phyloP scores from a whole-genome alignment of 2,329 filamentous ascomycete genomes.

The Aspergillus candidus region DNA sequence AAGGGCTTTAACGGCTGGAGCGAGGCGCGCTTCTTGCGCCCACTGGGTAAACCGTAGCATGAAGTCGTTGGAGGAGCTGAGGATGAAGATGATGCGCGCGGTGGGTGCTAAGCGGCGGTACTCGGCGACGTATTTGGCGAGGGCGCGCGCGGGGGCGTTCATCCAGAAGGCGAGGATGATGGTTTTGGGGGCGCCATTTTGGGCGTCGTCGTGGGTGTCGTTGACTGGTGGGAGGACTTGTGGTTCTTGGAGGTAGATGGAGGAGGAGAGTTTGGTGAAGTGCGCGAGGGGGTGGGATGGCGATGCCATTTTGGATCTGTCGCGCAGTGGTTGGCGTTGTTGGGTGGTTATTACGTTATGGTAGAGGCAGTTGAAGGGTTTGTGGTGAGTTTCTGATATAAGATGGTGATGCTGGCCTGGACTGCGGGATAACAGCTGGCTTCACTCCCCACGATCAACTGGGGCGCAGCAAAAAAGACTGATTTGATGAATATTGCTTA shows the following conservation, averaged over 20 bases:
- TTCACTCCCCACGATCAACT: too few relatives aligned
- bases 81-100: slow-evolving; percentile 40
- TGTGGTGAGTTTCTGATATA: too few relatives aligned
- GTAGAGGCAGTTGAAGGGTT: too few relatives aligned
- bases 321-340: neutral
- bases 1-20: slow-evolving; percentile 33
- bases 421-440: too few relatives aligned
- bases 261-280: slow-evolving; percentile 34
- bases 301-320: slow-evolving; percentile 7
- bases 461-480: too few relatives aligned
- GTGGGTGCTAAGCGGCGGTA: slow-evolving; percentile 41
- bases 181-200: slow-evolving; percentile 19
- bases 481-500: too few relatives aligned
- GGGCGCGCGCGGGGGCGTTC: slow-evolving; percentile 38
- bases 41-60: slow-evolving; percentile 19
- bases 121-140: slow-evolving; percentile 44
- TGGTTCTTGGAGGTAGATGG: slow-evolving; percentile 37
- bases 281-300: slow-evolving; percentile 13
- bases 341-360: too few relatives aligned
- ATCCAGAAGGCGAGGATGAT: slow-evolving; percentile 48
- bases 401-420: too few relatives aligned
- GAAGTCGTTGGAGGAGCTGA: slow-evolving; percentile 31
- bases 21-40: slow-evolving; percentile 23
- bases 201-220: slow-evolving; percentile 6
- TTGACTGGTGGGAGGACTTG: too few relatives aligned